phyloP scores from a whole-genome alignment of 441 rosid species.

The Daphne laureola region DNA sequence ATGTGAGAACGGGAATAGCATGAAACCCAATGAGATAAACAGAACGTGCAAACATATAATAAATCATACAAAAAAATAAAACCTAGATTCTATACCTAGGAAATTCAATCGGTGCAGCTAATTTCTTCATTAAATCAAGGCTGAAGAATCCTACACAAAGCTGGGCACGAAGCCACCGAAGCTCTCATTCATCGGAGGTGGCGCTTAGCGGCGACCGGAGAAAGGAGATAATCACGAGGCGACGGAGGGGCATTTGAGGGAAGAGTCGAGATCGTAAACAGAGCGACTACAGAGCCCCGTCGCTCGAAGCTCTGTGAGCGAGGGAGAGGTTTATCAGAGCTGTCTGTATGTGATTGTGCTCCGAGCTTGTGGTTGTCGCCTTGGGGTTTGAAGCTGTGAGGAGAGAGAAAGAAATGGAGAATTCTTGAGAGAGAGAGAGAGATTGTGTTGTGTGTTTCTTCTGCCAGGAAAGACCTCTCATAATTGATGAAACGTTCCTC shows the following conservation, averaged over 20 bases:
- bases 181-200: conserved; percentile 11
- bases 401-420: conserved; percentile 2
- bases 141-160: conserved; percentile 22
- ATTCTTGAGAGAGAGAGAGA: conserved; percentile 5
- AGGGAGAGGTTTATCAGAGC: conserved; percentile 4
- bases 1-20: background rate
- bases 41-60: background rate
- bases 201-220: background rate
- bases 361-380: background rate
- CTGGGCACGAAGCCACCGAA: conserved; percentile 15
- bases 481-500: no score
- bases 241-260: conserved; percentile 25
- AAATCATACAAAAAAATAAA: background rate
- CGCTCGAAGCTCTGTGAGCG: background rate
- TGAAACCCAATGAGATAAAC: conserved; percentile 2
- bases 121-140: conserved; percentile 5
- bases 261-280: conserved; percentile 25
- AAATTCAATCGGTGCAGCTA: no score
- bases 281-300: conserved; percentile 18
- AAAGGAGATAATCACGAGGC: conserved; percentile 12
- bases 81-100: no score
- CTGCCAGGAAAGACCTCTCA: no score
- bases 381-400: conserved; percentile 14
- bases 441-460: conserved; percentile 11
- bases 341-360: conserved; percentile 11